phyloP scores from a whole-genome alignment of 202 grass and related monocot genomes.

The Zoysia matrella region DNA sequence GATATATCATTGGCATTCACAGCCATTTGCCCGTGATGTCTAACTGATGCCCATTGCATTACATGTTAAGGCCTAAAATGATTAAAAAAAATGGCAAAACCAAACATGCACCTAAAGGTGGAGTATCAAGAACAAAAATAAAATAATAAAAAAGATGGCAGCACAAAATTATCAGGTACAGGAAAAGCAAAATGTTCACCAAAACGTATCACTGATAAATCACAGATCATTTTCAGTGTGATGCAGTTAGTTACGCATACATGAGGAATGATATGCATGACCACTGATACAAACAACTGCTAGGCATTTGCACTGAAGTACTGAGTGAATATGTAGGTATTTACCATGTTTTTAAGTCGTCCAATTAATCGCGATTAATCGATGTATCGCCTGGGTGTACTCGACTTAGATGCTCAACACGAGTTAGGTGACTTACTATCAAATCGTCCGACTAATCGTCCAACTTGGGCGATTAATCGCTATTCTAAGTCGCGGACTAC shows the following conservation, averaged over 20 bases:
- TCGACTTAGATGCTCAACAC: too few species aligned
- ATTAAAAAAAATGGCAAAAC: background rate
- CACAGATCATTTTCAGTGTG: constrained; percentile 8
- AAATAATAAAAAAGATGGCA: background rate
- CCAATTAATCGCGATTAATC: too few species aligned
- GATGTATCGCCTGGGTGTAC: too few species aligned
- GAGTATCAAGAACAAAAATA: background rate
- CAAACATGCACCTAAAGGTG: background rate
- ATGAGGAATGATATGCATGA: background rate
- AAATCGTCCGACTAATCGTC: too few species aligned
- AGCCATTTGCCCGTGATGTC: background rate
- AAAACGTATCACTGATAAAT: constrained; percentile 14
- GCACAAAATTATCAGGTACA: background rate
- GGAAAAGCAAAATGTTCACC: background rate
- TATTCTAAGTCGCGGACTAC: too few species aligned
- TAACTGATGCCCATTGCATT: background rate
- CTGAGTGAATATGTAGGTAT: constrained; percentile 21
- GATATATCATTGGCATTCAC: background rate
- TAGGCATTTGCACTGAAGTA: constrained; percentile 40
- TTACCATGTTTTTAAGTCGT: too few species aligned
- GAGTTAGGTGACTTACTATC: too few species aligned
- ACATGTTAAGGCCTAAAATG: background rate
- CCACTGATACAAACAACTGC: constrained; percentile 1
- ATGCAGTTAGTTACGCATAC: background rate
- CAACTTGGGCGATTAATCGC: too few species aligned